Percentiles rank a stretch among this genome's conserved stretches.
phyloP scores from a whole-genome alignment of 2,329 filamentous ascomycete species.

The Talaromyces sp. region DNA sequence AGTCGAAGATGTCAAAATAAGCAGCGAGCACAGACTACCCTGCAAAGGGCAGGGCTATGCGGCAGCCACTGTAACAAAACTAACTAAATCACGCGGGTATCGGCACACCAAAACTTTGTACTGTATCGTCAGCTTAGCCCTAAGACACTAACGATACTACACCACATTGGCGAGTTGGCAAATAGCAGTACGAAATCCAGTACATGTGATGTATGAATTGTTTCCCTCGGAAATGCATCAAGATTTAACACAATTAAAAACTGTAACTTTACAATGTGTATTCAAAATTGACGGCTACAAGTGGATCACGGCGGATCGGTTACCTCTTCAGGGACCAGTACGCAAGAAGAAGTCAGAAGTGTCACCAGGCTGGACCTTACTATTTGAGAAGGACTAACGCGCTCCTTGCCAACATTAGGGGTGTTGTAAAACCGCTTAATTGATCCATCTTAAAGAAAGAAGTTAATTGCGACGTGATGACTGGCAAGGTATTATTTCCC shows the following conservation, averaged over 20 bases:
- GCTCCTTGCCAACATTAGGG: too few species aligned
- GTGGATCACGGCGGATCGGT: not conserved
- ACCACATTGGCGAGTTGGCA: too few species aligned
- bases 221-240: not conserved
- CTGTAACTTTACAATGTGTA: not conserved
- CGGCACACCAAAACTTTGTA: not conserved
- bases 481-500: too few species aligned
- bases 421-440: not conserved
- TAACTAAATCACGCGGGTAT: constrained; percentile 3
- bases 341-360: not conserved
- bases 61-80: not conserved
- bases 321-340: not conserved
- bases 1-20: not conserved
- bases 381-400: not conserved
- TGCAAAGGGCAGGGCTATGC: constrained; percentile 3
- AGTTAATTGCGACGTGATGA: too few species aligned
- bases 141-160: not conserved
- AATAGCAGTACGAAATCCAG: not conserved
- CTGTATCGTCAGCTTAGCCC: not conserved
- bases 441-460: too few species aligned
- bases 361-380: constrained; percentile 10
- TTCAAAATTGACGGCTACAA: not conserved
- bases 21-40: not conserved
- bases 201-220: not conserved
- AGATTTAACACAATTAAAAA: not conserved